phyloP scores from a whole-genome alignment of 768 basidiomycete species.

The Gloeostereum incarnatum region DNA sequence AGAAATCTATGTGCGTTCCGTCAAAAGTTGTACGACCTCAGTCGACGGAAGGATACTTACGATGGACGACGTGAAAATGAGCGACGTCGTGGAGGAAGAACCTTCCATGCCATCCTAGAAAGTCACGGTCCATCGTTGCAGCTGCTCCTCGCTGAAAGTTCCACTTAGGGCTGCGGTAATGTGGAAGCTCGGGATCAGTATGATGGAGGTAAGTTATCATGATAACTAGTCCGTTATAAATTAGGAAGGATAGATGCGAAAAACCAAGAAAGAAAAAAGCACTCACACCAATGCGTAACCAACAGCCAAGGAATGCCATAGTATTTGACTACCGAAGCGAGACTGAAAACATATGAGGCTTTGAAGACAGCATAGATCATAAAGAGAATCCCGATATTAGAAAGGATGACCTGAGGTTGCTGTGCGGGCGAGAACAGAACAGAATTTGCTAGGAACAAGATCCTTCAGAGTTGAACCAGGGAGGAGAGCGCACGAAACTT shows the following conservation, averaged over 20 bases:
- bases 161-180: slow-evolving; percentile 50
- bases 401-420: slow-evolving; percentile 41
- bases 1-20: slow-evolving; percentile 29
- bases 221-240: slow-evolving; percentile 22
- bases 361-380: slow-evolving; percentile 33
- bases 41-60: slow-evolving; percentile 17
- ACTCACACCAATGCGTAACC: slow-evolving; percentile 48
- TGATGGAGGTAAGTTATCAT: slow-evolving; percentile 51
- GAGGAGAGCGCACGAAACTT: slow-evolving; percentile 14
- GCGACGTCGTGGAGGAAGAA: slow-evolving; percentile 64
- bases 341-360: slow-evolving; percentile 27
- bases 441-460: slow-evolving; percentile 32
- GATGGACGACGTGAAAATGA: slow-evolving; percentile 57
- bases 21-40: too few species aligned
- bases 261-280: neutral
- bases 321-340: slow-evolving; percentile 32
- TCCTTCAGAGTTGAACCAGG: neutral
- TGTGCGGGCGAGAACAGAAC: slow-evolving; percentile 47
- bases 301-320: slow-evolving; percentile 47
- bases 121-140: slow-evolving; percentile 46
- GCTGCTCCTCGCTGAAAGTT: slow-evolving; percentile 55
- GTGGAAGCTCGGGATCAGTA: slow-evolving; percentile 47
- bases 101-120: slow-evolving; percentile 55
- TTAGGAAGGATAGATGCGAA: slow-evolving; percentile 1
- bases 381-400: slow-evolving; percentile 44